These are phyloP conservation scores for Thermomyces lanuginosus DNA, from an alignment of 2,329 filamentous ascomycete genomes.

Conservation along the genomic window DNA sequence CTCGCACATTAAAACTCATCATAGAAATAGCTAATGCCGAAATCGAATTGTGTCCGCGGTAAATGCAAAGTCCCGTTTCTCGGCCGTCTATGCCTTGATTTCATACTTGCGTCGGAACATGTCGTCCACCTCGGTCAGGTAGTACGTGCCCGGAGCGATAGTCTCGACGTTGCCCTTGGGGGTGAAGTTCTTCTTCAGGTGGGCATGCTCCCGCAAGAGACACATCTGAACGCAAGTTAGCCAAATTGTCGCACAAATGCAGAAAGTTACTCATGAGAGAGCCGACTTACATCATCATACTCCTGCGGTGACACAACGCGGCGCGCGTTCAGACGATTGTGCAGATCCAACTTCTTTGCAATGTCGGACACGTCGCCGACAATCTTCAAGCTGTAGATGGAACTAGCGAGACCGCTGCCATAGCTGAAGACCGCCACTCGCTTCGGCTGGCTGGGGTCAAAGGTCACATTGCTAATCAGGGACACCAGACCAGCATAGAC, in stretches of 20 bases:
- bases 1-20: too few species aligned
- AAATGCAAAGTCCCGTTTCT: slow-evolving; percentile 5
- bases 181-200: slow-evolving; percentile 63
- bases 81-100: slow-evolving; percentile 47
- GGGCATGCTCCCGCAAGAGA: slow-evolving; percentile 63
- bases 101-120: slow-evolving; percentile 72
- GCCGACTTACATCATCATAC: slow-evolving; percentile 51
- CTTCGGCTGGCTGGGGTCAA: slow-evolving; percentile 51
- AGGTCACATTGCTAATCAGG: slow-evolving; percentile 48
- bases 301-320: slow-evolving; percentile 51
- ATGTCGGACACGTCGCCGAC: slow-evolving; percentile 54
- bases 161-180: slow-evolving; percentile 53
- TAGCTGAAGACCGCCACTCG: slow-evolving; percentile 64
- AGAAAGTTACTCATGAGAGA: slow-evolving; percentile 2
- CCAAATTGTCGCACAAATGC: slow-evolving; percentile 3
- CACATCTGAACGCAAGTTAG: slow-evolving; percentile 46
- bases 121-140: slow-evolving; percentile 63
- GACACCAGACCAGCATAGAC: slow-evolving; percentile 41
- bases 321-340: slow-evolving; percentile 49
- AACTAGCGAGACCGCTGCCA: slow-evolving; percentile 59
- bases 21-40: slow-evolving; percentile 1
- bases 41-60: neutral
- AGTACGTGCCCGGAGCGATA: slow-evolving; percentile 54
- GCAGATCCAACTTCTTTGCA: slow-evolving; percentile 51
- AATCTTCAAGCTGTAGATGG: slow-evolving; percentile 51